Percentiles rank a stretch among this genome's conserved stretches.
These are phyloP conservation scores for Discostella stelligera DNA, from an alignment of 352 stramenopile species.

Conservation along the genomic window DNA sequence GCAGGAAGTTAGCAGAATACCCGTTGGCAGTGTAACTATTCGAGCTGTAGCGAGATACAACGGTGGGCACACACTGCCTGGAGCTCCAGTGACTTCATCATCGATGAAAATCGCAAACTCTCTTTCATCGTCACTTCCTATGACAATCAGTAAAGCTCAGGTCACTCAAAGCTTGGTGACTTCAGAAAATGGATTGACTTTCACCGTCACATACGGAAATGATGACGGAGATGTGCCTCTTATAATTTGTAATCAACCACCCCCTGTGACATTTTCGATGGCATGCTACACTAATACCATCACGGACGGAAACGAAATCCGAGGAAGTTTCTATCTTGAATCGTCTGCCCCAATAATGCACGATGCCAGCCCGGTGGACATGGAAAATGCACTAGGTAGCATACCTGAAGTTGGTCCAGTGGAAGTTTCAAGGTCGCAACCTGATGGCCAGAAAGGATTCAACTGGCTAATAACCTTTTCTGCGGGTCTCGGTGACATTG, in stretches of 20 bases:
- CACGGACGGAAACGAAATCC: conserved; percentile 82
- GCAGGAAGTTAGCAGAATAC: conserved; percentile 41
- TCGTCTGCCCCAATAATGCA: conserved; percentile 71
- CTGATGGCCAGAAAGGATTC: conserved; percentile 80
- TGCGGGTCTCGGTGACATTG: conserved; percentile 31
- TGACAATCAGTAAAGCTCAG: conserved; percentile 47
- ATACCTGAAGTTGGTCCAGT: conserved; percentile 72
- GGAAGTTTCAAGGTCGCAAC: conserved; percentile 65
- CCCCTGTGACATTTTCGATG: conserved; percentile 18
- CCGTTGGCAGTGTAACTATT: conserved; percentile 39
- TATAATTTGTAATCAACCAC: conserved; percentile 72
- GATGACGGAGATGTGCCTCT: conserved; percentile 67
- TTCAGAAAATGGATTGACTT: conserved; percentile 60
- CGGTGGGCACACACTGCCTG: conserved; percentile 44
- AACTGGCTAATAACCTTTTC: conserved; percentile 82
- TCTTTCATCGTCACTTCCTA: conserved; percentile 47
- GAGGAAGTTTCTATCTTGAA: conserved; percentile 78
- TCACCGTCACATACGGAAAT: conserved; percentile 67
- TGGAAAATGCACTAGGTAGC: conserved; percentile 66
- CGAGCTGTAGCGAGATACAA: conserved; percentile 45
- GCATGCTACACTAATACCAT: conserved; percentile 67
- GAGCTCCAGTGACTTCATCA: conserved; percentile 28
- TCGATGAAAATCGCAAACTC: conserved; percentile 33
- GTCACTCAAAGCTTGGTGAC: conserved; percentile 58
- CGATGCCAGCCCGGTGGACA: conserved; percentile 63